These are phyloP conservation scores for Kodamaea alishanica DNA, from an alignment of 1,139 yeast genomes.

Conservation along the genomic window DNA sequence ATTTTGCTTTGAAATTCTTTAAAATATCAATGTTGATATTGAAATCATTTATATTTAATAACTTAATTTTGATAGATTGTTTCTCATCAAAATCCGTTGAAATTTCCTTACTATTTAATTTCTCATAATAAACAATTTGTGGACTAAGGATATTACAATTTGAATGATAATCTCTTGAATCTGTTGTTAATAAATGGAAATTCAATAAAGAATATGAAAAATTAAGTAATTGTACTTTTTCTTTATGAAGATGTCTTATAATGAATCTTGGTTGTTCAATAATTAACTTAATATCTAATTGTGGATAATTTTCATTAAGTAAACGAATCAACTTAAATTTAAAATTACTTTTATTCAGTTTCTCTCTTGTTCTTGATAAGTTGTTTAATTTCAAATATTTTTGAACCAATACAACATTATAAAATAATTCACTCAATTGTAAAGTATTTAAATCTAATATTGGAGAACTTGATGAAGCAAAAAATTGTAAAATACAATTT, in stretches of 20 bases:
- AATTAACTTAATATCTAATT: slow-evolving; percentile 37
- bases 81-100: slow-evolving; percentile 3
- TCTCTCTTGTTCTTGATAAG: slow-evolving; percentile 10
- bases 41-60: slow-evolving; percentile 22
- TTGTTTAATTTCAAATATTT: slow-evolving; percentile 30
- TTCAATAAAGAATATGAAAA: slow-evolving; percentile 39
- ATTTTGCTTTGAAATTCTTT: slow-evolving; percentile 29
- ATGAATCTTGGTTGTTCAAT: slow-evolving; percentile 44
- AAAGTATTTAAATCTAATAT: slow-evolving; percentile 47
- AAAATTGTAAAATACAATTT: slow-evolving; percentile 35
- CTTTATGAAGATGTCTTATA: slow-evolving; percentile 26
- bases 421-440: slow-evolving; percentile 40
- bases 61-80: slow-evolving; percentile 15
- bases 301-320: slow-evolving; percentile 44
- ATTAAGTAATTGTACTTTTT: slow-evolving; percentile 28
- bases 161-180: slow-evolving; percentile 33
- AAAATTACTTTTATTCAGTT: not conserved
- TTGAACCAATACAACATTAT: slow-evolving; percentile 30
- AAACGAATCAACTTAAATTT: slow-evolving; percentile 16
- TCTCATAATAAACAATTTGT: slow-evolving; percentile 29
- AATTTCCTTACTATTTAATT: slow-evolving; percentile 9
- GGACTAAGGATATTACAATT: slow-evolving; percentile 38
- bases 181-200: slow-evolving; percentile 35
- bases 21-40: slow-evolving; percentile 25
- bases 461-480: slow-evolving; percentile 47